Evolutionary conservation across 495 filamentous ascomycete species (phyloP), one percentile per base, ranked within the genome.

Genomic region (Talaromyces nanjingensis): DNA sequence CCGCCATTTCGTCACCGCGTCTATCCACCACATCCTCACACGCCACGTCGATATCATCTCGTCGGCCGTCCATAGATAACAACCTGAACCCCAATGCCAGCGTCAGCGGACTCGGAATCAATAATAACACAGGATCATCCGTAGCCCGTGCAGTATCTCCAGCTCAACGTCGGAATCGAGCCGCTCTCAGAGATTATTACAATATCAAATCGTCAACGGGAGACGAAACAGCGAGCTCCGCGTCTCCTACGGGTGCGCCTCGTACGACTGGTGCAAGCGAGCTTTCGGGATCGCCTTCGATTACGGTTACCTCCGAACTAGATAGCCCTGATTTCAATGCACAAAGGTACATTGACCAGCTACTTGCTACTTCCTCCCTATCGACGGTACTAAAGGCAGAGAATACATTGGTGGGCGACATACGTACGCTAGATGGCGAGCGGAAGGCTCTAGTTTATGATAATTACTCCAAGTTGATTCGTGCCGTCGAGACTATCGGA

Each of bases 391-490:
- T 96, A 1, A 83, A 83, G 37, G 83, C 79, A 14, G 83, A 86
- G 65, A 84, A 85, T 16, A 79, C 77, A 18, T 69, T 81, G 12
- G 76, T 81, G 9, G 75, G 79, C 67, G 94, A 98, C 72, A 94
- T 96, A 39, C 81, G 92, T 24, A 90, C 89, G 2, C 81, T 98
- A 18, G 94, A 98, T 70, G 93, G 93, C 22, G 94, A 98, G 79
- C 87, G 91, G 69, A 98, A 98, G 75, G 92, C 94, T 24, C 79
- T 98, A 47, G 94, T 98, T 4, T 98, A 98, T 73, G 94, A 98
- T 73, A 98, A 98, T 73, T 98, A 97, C 74, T 91, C 86, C 65
- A 98, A 97, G 78, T 77, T 98, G 69, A 97, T 98, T 65, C 84
- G 86, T 18, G 94, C 94, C 16, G 97, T 96, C 14, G 92, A 96